Conservation (phyloP, 495 filamentous ascomycete species). For the Penicillium antarcticum region DNA sequence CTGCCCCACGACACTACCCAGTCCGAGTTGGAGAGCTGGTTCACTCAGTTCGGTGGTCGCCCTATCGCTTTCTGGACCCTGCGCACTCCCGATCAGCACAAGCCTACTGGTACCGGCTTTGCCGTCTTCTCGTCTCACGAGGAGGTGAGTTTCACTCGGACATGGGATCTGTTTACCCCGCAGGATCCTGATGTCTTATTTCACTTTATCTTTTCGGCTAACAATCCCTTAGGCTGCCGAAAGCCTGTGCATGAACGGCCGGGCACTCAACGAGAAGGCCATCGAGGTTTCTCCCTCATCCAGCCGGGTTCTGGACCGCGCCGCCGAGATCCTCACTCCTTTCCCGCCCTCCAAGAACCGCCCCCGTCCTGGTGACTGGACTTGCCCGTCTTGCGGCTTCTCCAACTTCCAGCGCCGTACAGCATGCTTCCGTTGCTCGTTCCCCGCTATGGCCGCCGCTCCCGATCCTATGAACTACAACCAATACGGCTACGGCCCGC, state of each 20-base stretch:
- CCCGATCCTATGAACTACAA: slow-evolving; percentile 72
- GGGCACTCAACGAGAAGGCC: slow-evolving; percentile 95
- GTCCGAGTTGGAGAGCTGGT: slow-evolving; percentile 98
- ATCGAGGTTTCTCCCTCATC: slow-evolving; percentile 97
- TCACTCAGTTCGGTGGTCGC: slow-evolving; percentile 95
- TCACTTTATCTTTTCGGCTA: slow-evolving; percentile 14
- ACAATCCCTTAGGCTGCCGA: slow-evolving; percentile 70
- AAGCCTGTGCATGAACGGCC: slow-evolving; percentile 97
- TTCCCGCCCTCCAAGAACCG: slow-evolving; percentile 99
- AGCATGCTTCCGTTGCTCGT: slow-evolving; percentile 97
- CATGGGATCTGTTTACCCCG: background rate
- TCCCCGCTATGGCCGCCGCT: slow-evolving; percentile 80
- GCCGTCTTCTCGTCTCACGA: slow-evolving; percentile 98
- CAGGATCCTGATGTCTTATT: background rate
- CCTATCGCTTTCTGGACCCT: slow-evolving; percentile 99
- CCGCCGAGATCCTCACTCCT: slow-evolving; percentile 89
- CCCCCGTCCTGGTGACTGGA: slow-evolving; percentile 96
- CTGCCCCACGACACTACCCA: slow-evolving; percentile 97
- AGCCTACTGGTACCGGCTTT: slow-evolving; percentile 95
- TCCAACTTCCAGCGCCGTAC: slow-evolving; percentile 95
- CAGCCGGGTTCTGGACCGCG: slow-evolving; percentile 91
- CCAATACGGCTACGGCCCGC: slow-evolving; percentile 71
- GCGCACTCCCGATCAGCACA: slow-evolving; percentile 96
- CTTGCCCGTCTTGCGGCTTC: slow-evolving; percentile 84
- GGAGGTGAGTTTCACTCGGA: slow-evolving; percentile 66